These are phyloP conservation scores for Suhomyces faveliae DNA, from an alignment of 805 yeast genomes.

Conservation along the genomic window DNA sequence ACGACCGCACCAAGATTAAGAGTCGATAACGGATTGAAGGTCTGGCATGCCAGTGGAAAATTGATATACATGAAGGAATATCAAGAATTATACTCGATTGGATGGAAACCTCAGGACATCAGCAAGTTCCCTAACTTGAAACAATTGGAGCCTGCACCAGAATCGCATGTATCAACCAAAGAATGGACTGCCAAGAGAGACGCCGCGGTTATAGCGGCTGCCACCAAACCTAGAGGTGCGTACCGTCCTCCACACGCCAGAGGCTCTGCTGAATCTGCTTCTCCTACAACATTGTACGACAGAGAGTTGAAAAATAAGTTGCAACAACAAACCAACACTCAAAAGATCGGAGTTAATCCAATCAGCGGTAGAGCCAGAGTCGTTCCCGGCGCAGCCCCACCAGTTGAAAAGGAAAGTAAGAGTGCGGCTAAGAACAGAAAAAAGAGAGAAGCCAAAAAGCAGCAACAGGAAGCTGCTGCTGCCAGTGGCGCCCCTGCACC, in stretches of 20 bases:
- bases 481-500: constrained; percentile 14
- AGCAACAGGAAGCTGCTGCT: constrained; percentile 12
- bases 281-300: constrained; percentile 51
- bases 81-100: constrained; percentile 73
- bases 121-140: constrained; percentile 55
- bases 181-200: constrained; percentile 49
- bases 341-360: constrained; percentile 20
- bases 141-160: constrained; percentile 54
- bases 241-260: constrained; percentile 97
- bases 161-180: constrained; percentile 68
- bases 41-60: constrained; percentile 90
- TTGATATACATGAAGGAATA: constrained; percentile 76
- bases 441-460: constrained; percentile 63
- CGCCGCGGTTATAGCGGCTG: constrained; percentile 30
- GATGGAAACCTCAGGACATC: constrained; percentile 75
- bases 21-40: constrained; percentile 91
- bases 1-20: constrained; percentile 96
- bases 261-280: constrained; percentile 31
- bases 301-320: constrained; percentile 42
- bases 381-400: constrained; percentile 60
- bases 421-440: constrained; percentile 72
- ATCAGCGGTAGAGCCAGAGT: constrained; percentile 32
- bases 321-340: constrained; percentile 6
- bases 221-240: constrained; percentile 75
- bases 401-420: constrained; percentile 50